Percentiles rank a stretch among this genome's conserved stretches.
Evolutionary conservation across 2,329 filamentous ascomycete species (phyloP).

Genomic region (Talaromyces amestolkiae): DNA sequence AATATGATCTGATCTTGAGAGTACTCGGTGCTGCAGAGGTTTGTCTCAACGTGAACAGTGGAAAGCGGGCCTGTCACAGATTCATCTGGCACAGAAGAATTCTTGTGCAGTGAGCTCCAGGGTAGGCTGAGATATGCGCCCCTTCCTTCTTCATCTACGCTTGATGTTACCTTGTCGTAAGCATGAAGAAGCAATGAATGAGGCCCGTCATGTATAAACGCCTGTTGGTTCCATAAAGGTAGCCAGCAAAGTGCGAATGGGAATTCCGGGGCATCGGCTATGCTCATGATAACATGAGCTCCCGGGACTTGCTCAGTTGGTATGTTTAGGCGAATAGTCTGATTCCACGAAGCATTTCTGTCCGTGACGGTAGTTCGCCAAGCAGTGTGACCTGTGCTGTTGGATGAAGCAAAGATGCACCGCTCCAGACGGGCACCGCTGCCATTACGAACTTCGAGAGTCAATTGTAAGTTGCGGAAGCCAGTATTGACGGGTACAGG

Average conservation of each 20-base stretch:
- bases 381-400: slow-evolving; percentile 71
- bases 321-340: slow-evolving; percentile 79
- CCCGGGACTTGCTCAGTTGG: slow-evolving; percentile 74
- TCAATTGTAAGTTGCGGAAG: slow-evolving; percentile 78
- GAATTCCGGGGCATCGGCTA: slow-evolving; percentile 80
- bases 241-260: slow-evolving; percentile 92
- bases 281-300: slow-evolving; percentile 83
- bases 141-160: slow-evolving; percentile 62
- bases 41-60: slow-evolving; percentile 74
- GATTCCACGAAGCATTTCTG: slow-evolving; percentile 78
- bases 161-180: slow-evolving; percentile 85
- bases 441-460: slow-evolving; percentile 77
- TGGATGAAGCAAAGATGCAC: slow-evolving; percentile 84
- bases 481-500: slow-evolving; percentile 64
- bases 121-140: slow-evolving; percentile 84
- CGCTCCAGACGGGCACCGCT: slow-evolving; percentile 79
- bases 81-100: slow-evolving; percentile 68
- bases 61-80: slow-evolving; percentile 75
- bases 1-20: slow-evolving; percentile 88
- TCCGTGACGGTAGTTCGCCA: slow-evolving; percentile 84
- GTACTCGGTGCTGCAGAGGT: slow-evolving; percentile 89
- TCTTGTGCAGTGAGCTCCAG: slow-evolving; percentile 68
- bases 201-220: slow-evolving; percentile 81
- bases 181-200: slow-evolving; percentile 83
- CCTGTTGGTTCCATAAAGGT: slow-evolving; percentile 87